phyloP scores from a whole-genome alignment of 2,329 filamentous ascomycete genomes.

The Aureobasidium sp. region DNA sequence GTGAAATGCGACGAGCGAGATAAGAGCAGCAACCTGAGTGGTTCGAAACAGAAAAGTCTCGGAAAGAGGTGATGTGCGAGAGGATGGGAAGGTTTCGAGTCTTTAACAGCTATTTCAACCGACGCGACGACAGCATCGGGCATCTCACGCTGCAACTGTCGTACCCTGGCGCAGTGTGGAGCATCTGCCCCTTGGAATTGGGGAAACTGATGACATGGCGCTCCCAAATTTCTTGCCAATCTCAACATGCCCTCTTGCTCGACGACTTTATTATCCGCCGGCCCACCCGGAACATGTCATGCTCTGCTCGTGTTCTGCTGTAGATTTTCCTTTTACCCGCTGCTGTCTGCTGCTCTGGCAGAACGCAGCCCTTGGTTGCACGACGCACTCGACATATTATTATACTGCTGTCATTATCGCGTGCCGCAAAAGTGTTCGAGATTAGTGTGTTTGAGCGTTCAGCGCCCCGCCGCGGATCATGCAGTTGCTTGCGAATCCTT shows the following conservation, averaged over 20 bases:
- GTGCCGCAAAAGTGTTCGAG: not conserved
- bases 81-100: not conserved
- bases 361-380: not conserved
- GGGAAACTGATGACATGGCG: slow-evolving; percentile 9
- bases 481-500: slow-evolving; percentile 4
- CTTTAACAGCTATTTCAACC: slow-evolving; percentile 2
- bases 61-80: not conserved
- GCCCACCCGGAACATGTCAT: slow-evolving; percentile 5
- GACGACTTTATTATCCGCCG: not conserved
- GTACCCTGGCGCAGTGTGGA: slow-evolving; percentile 8
- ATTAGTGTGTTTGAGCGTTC: slow-evolving; percentile 10
- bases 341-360: not conserved
- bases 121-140: slow-evolving; percentile 1
- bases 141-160: not conserved
- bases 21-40: not conserved
- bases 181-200: slow-evolving; percentile 3
- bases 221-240: slow-evolving; percentile 3
- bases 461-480: slow-evolving; percentile 10
- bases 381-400: no score
- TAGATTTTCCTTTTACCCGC: slow-evolving; percentile 4
- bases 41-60: not conserved
- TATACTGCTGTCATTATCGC: not conserved
- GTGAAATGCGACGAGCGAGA: not conserved
- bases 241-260: not conserved
- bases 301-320: not conserved